Evolutionary conservation across 768 basidiomycete species (phyloP).

Genomic region (Crassisporium funariophilum): DNA sequence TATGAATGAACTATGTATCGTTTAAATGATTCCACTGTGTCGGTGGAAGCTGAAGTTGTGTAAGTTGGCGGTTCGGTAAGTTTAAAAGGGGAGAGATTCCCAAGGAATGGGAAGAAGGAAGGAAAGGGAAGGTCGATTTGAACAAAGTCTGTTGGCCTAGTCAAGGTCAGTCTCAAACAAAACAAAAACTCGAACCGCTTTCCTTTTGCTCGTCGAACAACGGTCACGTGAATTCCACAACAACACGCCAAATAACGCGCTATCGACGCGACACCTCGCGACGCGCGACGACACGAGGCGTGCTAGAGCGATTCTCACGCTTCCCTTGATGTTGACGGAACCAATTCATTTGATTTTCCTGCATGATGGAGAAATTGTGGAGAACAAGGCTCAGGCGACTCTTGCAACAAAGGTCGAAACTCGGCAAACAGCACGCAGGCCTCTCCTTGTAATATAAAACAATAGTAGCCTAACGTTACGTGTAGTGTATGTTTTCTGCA

Average conservation of each 20-base stretch:
- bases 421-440: no score
- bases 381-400: no score
- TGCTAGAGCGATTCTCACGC: conserved; percentile 5
- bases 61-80: conserved; percentile 32
- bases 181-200: conserved; percentile 26
- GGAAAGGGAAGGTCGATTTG: conserved; percentile 29
- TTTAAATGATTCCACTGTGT: no score
- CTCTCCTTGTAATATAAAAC: no score
- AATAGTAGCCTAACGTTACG: no score
- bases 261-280: conserved; percentile 12
- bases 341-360: no score
- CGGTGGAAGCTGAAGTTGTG: conserved; percentile 7
- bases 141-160: conserved; percentile 27
- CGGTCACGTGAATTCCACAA: conserved; percentile 40
- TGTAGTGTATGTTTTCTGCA: no score
- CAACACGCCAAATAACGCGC: conserved; percentile 38
- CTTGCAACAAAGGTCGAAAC: no score
- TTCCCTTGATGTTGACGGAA: no score
- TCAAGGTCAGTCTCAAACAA: conserved; percentile 42
- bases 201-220: conserved; percentile 23
- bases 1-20: conserved; percentile 23
- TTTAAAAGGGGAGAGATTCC: conserved; percentile 16
- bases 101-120: conserved; percentile 22
- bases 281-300: conserved; percentile 27
- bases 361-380: no score